phyloP scores from a whole-genome alignment of 345 rosid genomes.

The Rhizophora mangle region DNA sequence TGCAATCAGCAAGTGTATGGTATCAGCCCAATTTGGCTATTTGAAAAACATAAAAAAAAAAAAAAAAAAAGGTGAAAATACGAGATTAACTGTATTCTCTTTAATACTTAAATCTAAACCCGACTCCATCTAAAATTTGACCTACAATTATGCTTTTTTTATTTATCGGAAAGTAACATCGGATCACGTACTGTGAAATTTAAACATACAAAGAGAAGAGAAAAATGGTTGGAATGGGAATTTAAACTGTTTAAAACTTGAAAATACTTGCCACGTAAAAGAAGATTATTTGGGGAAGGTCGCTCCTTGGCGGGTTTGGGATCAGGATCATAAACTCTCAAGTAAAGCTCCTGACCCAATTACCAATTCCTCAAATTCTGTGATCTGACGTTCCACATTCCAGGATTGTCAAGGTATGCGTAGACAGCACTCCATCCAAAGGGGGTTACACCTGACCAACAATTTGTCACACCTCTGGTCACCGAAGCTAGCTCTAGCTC shows the following conservation, averaged over 20 bases:
- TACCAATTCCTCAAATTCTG: conserved; percentile 65
- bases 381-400: conserved; percentile 96
- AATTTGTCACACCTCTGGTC: not conserved
- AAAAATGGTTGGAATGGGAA: too few relatives aligned
- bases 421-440: conserved; percentile 62
- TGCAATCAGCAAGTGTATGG: too few relatives aligned
- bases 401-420: conserved; percentile 73
- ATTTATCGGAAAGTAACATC: too few relatives aligned
- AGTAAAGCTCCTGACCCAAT: conserved; percentile 66
- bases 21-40: not conserved
- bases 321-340: conserved; percentile 63
- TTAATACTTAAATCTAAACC: too few relatives aligned
- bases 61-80: too few relatives aligned
- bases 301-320: conserved; percentile 58
- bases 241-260: too few relatives aligned
- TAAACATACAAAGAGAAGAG: too few relatives aligned
- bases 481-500: too few relatives aligned
- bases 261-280: conserved; percentile 47
- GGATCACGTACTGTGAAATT: not conserved
- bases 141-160: too few relatives aligned
- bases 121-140: too few relatives aligned
- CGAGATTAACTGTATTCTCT: not conserved
- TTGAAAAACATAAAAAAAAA: too few relatives aligned
- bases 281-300: conserved; percentile 55
- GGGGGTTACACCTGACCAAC: conserved; percentile 61